Conservation (phyloP, 164 flowering plant species). For the Vitis rupestris region DNA sequence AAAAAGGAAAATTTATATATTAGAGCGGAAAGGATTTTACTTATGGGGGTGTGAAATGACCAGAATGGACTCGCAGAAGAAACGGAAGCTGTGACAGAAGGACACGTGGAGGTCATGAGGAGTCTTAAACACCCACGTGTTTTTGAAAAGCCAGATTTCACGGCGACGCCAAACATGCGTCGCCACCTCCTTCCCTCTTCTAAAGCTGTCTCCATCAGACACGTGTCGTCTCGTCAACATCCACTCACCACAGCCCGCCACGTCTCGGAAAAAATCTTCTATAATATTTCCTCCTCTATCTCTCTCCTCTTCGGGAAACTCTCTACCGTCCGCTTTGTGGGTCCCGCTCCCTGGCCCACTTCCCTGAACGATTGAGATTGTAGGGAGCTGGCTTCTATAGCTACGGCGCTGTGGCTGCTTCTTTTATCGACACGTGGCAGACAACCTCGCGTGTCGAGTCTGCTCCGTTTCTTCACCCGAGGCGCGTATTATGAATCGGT, state of each 20-base stretch:
- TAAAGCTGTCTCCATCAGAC: background rate
- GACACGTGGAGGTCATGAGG: constrained; percentile 26
- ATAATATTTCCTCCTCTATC: constrained; percentile 1
- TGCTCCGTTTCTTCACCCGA: no score
- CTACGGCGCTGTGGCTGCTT: background rate
- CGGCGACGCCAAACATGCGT: constrained; percentile 19
- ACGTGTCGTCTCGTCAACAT: constrained; percentile 8
- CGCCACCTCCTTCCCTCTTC: background rate
- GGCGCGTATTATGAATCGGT: no score
- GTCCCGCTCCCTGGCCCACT: no score
- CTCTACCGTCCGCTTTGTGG: background rate
- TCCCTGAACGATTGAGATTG: no score
- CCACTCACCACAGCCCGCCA: constrained; percentile 2
- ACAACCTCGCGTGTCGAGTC: background rate
- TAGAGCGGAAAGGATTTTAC: background rate
- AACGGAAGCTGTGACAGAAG: background rate
- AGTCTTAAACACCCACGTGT: constrained; percentile 20
- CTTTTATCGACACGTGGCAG: background rate
- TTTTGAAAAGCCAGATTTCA: constrained; percentile 4
- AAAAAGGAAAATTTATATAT: background rate
- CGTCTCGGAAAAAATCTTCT: constrained; percentile 6
- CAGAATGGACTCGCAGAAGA: background rate
- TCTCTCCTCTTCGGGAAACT: background rate
- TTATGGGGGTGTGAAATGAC: constrained; percentile 4
- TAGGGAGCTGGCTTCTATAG: constrained; percentile 1